Evolutionary conservation across 2,329 filamentous ascomycete genomes (phyloP), one percentile per base, ranked within the genome.

Genomic region (Ophiostoma ulmi): DNA sequence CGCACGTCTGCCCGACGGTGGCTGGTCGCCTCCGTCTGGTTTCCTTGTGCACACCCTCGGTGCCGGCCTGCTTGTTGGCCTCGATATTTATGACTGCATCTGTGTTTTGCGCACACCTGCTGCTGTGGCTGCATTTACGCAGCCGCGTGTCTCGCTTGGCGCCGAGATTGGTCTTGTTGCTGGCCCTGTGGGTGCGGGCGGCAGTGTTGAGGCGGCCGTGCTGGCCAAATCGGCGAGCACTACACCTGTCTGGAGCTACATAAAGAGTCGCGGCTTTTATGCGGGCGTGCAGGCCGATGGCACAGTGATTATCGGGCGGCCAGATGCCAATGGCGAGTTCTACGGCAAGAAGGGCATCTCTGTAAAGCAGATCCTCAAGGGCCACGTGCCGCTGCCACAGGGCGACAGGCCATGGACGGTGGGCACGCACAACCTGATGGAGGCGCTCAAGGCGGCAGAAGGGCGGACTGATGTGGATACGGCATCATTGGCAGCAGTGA

Each of bases 191-290:
- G 89, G 93, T 36, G 85, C 90, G 0, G 93, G 93, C 20, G 91
- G 89, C 8, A 83, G 90, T 0, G 80, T 95, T 3, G 91, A 94
- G 76, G 91, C 73, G 35, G 75, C 73, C 68, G 90, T 88, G 82
- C 90, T 85, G 20, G 73, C 71, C 48, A 73, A 73, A 38, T 69
- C 69, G 31, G 58, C 78, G 69, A 74, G 73, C 20, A 73, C 78
- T 69, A 78, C 79, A 75, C 83, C 83, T 2, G 83, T 84, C n/a
- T 85, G 84, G 71, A 83, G 82, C 3, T 97, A 97, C 78, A 87
- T 97, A 80, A 97, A 97, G 81, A 94, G 90, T 67, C 87, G 93
- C 69, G 94, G 94, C 5, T 88, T 97, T 75, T 97, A 96, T 76
- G 93, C 92, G 1, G 93, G 93, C 39, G 86, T 97, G 0, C 91